These are phyloP conservation scores for Ogataea methylovora DNA, from an alignment of 805 yeast species.

Conservation along the genomic window DNA sequence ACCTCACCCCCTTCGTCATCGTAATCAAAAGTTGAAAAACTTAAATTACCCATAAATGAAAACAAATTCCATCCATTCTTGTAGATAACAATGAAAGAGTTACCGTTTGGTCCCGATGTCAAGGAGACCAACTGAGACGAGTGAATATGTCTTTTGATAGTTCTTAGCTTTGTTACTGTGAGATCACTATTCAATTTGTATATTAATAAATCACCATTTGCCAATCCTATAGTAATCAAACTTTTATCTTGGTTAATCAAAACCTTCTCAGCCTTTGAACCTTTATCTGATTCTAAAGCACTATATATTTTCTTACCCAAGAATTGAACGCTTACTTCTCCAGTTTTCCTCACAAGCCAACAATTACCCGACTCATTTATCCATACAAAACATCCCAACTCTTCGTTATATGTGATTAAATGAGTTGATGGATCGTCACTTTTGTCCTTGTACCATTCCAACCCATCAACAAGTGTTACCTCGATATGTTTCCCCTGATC, in stretches of 20 bases:
- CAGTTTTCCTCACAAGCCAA: slow-evolving; percentile 17
- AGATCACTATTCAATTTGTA: slow-evolving; percentile 29
- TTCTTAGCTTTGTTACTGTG: slow-evolving; percentile 20
- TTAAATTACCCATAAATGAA: slow-evolving; percentile 40
- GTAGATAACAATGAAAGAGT: slow-evolving; percentile 18
- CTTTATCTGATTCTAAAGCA: slow-evolving; percentile 1
- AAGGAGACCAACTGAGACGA: slow-evolving; percentile 22
- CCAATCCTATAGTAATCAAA: slow-evolving; percentile 30
- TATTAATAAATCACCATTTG: slow-evolving; percentile 27
- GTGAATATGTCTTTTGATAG: slow-evolving; percentile 28
- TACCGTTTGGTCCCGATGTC: slow-evolving; percentile 19
- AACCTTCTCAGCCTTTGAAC: slow-evolving; percentile 13
- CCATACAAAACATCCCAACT: slow-evolving; percentile 23
- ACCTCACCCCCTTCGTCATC: slow-evolving; percentile 14
- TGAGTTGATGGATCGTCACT: slow-evolving; percentile 7
- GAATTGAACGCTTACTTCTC: slow-evolving; percentile 10
- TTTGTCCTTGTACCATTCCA: slow-evolving; percentile 24
- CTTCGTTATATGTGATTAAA: slow-evolving; percentile 12
- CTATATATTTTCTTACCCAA: slow-evolving; percentile 17
- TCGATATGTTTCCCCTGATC: slow-evolving; percentile 19
- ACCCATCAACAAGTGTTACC: slow-evolving; percentile 20
- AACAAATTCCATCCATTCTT: slow-evolving; percentile 39
- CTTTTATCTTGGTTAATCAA: slow-evolving; percentile 35
- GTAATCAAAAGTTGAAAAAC: slow-evolving; percentile 32
- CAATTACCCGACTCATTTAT: slow-evolving; percentile 20